Evolutionary conservation across 176 grass and related monocot species (phyloP).

Genomic region (Microstegium vimineum): DNA sequence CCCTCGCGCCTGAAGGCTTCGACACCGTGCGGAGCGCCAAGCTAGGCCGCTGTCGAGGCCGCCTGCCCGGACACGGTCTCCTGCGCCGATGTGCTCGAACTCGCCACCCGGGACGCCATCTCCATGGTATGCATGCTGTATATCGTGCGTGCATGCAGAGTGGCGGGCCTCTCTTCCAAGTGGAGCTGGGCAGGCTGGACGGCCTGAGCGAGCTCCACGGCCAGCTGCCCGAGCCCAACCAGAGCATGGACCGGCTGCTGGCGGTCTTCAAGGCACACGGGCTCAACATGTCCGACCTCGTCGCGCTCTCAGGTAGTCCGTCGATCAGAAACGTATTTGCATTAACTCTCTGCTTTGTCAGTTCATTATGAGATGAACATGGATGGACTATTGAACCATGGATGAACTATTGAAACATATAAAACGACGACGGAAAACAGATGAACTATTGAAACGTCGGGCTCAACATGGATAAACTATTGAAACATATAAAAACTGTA

Average conservation of each 20-base stretch:
- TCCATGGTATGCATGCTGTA: no score
- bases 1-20: constrained; percentile 65
- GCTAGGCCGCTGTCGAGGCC: constrained; percentile 64
- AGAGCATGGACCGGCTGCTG: constrained; percentile 40
- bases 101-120: constrained; percentile 69
- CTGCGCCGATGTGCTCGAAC: constrained; percentile 80
- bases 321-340: no score
- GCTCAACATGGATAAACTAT: no score
- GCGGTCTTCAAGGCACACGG: constrained; percentile 45
- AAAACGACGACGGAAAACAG: no score
- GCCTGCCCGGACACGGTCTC: constrained; percentile 56
- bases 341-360: no score
- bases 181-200: constrained; percentile 83
- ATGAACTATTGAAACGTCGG: no score
- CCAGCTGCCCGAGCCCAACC: constrained; percentile 42
- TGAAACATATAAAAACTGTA: no score
- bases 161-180: constrained; percentile 56
- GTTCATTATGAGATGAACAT: no score
- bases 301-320: constrained; percentile 83
- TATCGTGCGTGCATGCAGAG: background rate
- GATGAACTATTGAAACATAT: no score
- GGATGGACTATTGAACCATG: no score
- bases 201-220: constrained; percentile 55
- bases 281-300: constrained; percentile 52
- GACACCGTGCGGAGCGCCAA: constrained; percentile 68